These are phyloP conservation scores for Populus hybrid DNA, from an alignment of 441 rosid genomes.

Conservation along the genomic window DNA sequence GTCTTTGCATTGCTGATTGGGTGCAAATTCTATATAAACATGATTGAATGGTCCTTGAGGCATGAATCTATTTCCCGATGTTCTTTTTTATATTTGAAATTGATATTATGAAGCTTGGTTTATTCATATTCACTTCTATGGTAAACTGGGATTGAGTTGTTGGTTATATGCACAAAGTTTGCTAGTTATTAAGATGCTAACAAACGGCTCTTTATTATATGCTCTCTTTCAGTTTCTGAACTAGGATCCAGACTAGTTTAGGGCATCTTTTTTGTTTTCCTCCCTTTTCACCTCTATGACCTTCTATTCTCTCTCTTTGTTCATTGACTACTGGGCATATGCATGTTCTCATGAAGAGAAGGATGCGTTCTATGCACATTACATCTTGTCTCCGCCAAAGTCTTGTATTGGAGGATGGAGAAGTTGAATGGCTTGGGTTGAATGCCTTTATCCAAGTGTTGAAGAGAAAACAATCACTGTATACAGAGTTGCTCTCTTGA, in stretches of 20 bases:
- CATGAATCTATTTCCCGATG: slow-evolving; percentile 13
- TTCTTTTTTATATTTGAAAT: not conserved
- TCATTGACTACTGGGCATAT: slow-evolving; percentile 43
- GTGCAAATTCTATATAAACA: slow-evolving; percentile 31
- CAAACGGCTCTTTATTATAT: not conserved
- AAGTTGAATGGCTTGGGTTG: slow-evolving; percentile 85
- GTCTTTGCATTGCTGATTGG: slow-evolving; percentile 49
- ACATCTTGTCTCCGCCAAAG: slow-evolving; percentile 32
- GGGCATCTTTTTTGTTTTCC: not conserved
- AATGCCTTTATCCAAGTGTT: slow-evolving; percentile 60
- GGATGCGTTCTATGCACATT: slow-evolving; percentile 36
- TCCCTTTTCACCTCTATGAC: not conserved
- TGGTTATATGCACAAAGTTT: not conserved
- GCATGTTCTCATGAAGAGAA: slow-evolving; percentile 47
- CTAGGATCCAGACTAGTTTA: not conserved
- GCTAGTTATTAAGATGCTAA: not conserved
- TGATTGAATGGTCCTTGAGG: slow-evolving; percentile 60
- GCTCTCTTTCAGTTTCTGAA: not conserved
- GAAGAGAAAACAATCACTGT: slow-evolving; percentile 61
- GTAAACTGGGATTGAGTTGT: not conserved
- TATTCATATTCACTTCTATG: not conserved
- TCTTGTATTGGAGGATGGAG: slow-evolving; percentile 45
- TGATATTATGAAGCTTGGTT: not conserved
- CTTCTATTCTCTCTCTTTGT: not conserved
- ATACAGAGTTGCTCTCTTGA: slow-evolving; percentile 40